Conservation (phyloP, 2,329 filamentous ascomycete genomes). For the Pestalotiopsis sp. region DNA sequence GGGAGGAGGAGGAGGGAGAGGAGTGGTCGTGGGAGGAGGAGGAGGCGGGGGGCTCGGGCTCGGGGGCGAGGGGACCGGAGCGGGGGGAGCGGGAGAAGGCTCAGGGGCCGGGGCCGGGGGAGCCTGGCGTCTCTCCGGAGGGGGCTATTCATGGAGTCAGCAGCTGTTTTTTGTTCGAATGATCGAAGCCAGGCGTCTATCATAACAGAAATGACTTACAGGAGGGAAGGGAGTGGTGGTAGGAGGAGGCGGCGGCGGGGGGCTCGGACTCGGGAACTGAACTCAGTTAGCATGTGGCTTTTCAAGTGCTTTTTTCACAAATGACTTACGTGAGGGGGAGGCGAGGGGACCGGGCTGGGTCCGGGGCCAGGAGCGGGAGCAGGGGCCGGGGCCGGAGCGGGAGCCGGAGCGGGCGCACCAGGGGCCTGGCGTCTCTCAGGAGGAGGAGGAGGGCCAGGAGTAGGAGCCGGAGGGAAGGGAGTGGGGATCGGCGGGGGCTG, state of each 20-base stretch:
- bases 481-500: neutral
- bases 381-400: neutral
- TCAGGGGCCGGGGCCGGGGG: neutral
- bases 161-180: neutral
- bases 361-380: neutral
- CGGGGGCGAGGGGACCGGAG: neutral
- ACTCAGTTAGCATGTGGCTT: neutral
- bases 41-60: neutral
- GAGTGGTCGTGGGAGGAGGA: neutral
- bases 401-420: neutral
- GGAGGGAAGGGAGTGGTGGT: neutral
- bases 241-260: neutral
- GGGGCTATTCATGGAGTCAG: neutral
- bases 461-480: neutral
- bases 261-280: neutral
- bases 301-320: neutral
- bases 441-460: conserved; percentile 6
- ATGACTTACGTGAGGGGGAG: neutral
- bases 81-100: too few relatives aligned
- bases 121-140: neutral
- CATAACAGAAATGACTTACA: neutral
- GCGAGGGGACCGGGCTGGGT: too few relatives aligned
- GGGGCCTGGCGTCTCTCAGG: neutral
- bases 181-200: too few relatives aligned
- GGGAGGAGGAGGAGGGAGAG: too few relatives aligned